These are phyloP conservation scores for Psilocybe cyanescens DNA, from an alignment of 768 basidiomycete genomes.

Conservation along the genomic window DNA sequence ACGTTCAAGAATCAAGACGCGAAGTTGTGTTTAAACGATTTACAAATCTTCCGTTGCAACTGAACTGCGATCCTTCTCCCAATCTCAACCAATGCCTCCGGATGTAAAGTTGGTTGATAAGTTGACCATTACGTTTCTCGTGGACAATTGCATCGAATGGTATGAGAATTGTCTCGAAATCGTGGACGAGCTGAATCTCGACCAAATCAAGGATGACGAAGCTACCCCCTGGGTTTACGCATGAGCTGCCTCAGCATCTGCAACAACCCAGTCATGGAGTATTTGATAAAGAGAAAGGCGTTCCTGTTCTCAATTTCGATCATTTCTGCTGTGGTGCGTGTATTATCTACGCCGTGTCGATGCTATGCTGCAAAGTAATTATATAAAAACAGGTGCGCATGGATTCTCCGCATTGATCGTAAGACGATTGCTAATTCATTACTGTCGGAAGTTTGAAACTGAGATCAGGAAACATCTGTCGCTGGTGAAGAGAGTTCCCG, in stretches of 20 bases:
- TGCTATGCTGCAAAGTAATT: neutral
- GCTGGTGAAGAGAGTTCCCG: slow-evolving; percentile 43
- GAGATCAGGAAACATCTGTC: slow-evolving; percentile 57
- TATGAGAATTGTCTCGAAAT: slow-evolving; percentile 23
- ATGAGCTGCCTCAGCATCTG: slow-evolving; percentile 71
- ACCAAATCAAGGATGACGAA: slow-evolving; percentile 66
- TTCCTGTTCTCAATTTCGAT: slow-evolving; percentile 73
- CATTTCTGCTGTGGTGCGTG: slow-evolving; percentile 59
- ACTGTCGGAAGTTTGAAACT: neutral
- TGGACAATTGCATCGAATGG: slow-evolving; percentile 86
- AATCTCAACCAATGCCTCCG: neutral
- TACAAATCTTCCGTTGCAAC: too few relatives aligned
- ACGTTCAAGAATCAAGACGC: too few relatives aligned
- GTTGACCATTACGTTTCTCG: slow-evolving; percentile 63
- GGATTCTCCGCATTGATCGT: slow-evolving; percentile 85
- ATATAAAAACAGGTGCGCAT: slow-evolving; percentile 64
- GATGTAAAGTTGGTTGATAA: slow-evolving; percentile 33
- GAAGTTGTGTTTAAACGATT: too few relatives aligned
- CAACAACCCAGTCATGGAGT: slow-evolving; percentile 48
- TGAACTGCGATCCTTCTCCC: neutral
- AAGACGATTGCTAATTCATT: slow-evolving; percentile 22
- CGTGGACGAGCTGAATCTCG: neutral
- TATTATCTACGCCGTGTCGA: neutral
- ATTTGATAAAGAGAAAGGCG: slow-evolving; percentile 44
- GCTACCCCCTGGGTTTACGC: slow-evolving; percentile 76